A percentile compares a stretch with the other conserved stretches of the same genome.
phyloP scores from a whole-genome alignment of 345 rosid species.

The Populus deltoides region DNA sequence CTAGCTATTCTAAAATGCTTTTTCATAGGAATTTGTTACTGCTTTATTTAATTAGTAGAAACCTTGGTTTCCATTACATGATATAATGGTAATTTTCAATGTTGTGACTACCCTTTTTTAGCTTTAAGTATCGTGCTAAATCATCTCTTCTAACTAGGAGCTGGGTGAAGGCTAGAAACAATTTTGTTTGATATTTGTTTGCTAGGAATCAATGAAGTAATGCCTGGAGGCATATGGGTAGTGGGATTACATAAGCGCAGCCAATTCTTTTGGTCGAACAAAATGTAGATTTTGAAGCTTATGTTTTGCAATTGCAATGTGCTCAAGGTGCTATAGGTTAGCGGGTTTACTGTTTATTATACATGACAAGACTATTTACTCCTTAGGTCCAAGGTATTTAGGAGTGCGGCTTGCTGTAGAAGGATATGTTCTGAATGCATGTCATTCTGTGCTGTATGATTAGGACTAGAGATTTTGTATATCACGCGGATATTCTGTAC shows the following conservation, averaged over 20 bases:
- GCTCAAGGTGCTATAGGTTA: not conserved
- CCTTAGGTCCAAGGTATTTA: not conserved
- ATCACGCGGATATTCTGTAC: no score
- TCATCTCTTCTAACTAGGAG: not conserved
- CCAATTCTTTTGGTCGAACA: not conserved
- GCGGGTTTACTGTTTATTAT: not conserved
- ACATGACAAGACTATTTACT: not conserved
- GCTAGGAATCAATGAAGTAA: not conserved
- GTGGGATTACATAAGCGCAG: not conserved
- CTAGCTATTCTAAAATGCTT: constrained; percentile 36
- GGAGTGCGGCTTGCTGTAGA: not conserved
- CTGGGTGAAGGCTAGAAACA: not conserved
- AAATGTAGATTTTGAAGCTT: no score
- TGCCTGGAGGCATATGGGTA: not conserved
- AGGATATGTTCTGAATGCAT: not conserved
- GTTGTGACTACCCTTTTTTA: not conserved
- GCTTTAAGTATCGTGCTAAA: not conserved
- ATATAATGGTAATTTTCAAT: no score
- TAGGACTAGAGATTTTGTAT: not conserved
- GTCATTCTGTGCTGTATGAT: not conserved
- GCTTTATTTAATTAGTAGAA: constrained; percentile 7
- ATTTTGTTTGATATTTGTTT: not conserved
- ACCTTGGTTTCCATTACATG: not conserved
- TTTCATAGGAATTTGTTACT: constrained; percentile 20
- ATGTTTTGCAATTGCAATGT: not conserved